These are phyloP conservation scores for Paecilomyces sp. DNA, from an alignment of 2,329 filamentous ascomycete species.

Conservation along the genomic window DNA sequence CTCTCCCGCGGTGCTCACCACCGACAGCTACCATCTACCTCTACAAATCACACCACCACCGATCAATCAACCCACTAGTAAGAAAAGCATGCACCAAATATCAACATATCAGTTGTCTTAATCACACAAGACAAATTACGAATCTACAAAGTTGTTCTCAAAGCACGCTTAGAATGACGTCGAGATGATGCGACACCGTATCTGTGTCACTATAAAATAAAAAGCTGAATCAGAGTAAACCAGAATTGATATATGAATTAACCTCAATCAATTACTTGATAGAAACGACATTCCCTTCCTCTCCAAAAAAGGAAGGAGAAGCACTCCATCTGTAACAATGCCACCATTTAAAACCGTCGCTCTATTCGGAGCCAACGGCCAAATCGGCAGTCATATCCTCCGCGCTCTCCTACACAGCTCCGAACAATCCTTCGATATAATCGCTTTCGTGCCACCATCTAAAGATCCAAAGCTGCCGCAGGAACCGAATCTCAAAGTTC, in stretches of 20 bases:
- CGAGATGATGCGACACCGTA: background rate
- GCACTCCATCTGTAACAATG: background rate
- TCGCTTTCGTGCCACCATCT: background rate
- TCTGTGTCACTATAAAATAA: background rate
- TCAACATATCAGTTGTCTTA: background rate
- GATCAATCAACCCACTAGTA: background rate
- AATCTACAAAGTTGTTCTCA: background rate
- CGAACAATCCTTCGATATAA: background rate
- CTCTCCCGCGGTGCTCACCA: background rate
- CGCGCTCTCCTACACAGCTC: conserved; percentile 1
- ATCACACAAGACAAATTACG: background rate
- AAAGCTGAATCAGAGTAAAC: too few relatives aligned
- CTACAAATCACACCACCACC: background rate
- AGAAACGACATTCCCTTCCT: background rate
- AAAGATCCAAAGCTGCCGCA: background rate
- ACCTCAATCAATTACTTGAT: background rate
- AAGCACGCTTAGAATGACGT: background rate
- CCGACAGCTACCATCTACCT: background rate
- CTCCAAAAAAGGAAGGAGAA: background rate
- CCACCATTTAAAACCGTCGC: conserved; percentile 1
- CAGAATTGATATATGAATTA: background rate
- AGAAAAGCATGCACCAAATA: background rate
- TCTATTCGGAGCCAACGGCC: conserved; percentile 7
- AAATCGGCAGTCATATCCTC: conserved; percentile 8
- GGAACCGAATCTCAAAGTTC: background rate